Percentiles rank a stretch among this genome's conserved stretches.
Conservation (phyloP, 371 early-diverging fungal genomes). For the Nematocida displodere region DNA sequence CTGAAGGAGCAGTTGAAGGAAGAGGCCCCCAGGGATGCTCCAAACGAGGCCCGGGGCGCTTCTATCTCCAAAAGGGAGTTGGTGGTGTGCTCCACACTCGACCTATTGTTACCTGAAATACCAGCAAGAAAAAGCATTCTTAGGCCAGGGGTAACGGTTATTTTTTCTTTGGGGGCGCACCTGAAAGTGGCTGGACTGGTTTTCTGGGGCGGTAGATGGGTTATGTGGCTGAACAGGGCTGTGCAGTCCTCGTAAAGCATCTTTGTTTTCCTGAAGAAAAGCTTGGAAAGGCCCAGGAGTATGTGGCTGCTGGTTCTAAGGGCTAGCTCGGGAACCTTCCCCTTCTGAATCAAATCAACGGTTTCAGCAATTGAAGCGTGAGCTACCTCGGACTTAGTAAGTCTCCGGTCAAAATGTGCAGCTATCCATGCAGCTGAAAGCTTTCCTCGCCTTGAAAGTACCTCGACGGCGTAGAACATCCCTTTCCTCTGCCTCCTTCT, state of each 20-base stretch:
- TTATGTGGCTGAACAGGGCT: conserved; percentile 65
- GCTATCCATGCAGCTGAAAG: conserved; percentile 92
- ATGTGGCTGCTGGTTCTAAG: conserved; percentile 87
- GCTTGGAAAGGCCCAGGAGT: conserved; percentile 82
- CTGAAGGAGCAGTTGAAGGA: not conserved
- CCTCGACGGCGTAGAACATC: conserved; percentile 59
- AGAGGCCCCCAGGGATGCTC: not conserved
- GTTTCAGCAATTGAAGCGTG: conserved; percentile 67
- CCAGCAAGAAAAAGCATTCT: not conserved
- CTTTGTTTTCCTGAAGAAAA: conserved; percentile 86
- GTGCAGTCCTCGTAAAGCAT: conserved; percentile 91
- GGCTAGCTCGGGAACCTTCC: conserved; percentile 75
- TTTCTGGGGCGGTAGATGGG: not conserved
- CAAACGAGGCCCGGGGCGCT: not conserved
- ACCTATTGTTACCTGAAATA: not conserved
- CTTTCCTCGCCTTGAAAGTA: conserved; percentile 72
- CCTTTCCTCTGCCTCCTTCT: not conserved
- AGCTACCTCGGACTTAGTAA: conserved; percentile 80
- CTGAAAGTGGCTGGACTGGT: not conserved
- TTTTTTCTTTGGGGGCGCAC: not conserved
- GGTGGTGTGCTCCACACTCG: not conserved
- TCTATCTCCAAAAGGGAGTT: not conserved
- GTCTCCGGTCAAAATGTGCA: conserved; percentile 86
- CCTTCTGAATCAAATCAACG: conserved; percentile 73
- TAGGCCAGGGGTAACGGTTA: not conserved